A percentile compares a stretch with the other conserved stretches of the same genome.
These are phyloP conservation scores for Coniochaeta ligniaria DNA, from an alignment of 2,329 filamentous ascomycete genomes.

Conservation along the genomic window DNA sequence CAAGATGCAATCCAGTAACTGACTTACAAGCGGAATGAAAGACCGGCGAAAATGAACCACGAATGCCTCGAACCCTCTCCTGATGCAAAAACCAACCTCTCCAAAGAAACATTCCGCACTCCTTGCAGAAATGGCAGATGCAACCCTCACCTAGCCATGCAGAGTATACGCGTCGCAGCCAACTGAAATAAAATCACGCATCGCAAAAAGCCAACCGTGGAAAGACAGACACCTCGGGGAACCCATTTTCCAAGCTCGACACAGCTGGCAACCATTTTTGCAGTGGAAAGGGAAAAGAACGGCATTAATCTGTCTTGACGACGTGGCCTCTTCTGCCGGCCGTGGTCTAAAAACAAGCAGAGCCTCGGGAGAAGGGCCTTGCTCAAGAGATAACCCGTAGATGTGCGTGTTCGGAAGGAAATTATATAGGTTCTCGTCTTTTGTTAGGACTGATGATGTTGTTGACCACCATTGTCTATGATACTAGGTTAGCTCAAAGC, in stretches of 20 bases:
- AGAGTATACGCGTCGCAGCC: not conserved
- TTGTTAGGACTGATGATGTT: constrained; percentile 6
- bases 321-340: not conserved
- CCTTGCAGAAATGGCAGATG: not conserved
- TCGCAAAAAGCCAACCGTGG: not conserved
- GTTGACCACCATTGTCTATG: constrained; percentile 20
- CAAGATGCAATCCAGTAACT: not conserved
- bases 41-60: not conserved
- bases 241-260: not conserved
- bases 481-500: constrained; percentile 5
- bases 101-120: not conserved
- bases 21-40: not conserved
- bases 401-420: not conserved
- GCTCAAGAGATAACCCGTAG: not conserved
- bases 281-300: not conserved
- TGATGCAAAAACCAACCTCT: not conserved
- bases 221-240: not conserved
- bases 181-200: not conserved
- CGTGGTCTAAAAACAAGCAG: not conserved
- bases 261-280: not conserved
- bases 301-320: not conserved
- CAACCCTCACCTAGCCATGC: not conserved
- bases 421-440: not conserved
- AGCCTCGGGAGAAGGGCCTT: not conserved
- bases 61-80: not conserved